Conservation (phyloP, 129 eudicot genomes). For the Artemisia annua region DNA sequence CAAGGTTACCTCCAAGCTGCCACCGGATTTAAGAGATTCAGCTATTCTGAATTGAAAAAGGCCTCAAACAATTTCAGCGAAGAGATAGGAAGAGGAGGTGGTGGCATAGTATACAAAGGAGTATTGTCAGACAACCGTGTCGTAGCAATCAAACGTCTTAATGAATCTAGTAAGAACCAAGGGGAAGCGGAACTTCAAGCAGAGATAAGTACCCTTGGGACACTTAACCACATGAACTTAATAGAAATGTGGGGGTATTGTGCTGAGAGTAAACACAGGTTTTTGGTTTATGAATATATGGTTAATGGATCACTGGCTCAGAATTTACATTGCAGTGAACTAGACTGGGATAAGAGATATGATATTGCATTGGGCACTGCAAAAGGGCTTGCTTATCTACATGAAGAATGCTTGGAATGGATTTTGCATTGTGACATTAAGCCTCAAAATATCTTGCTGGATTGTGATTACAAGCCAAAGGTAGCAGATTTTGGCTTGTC, state of each 20-base stretch:
- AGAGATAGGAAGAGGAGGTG: slow-evolving; percentile 50
- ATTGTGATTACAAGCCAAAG: slow-evolving; percentile 22
- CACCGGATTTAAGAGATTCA: slow-evolving; percentile 33
- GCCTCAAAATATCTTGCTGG: slow-evolving; percentile 36
- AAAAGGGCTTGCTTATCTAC: slow-evolving; percentile 34
- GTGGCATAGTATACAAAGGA: not conserved
- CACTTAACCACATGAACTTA: slow-evolving; percentile 34
- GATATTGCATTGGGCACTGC: slow-evolving; percentile 30
- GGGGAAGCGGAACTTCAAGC: slow-evolving; percentile 33
- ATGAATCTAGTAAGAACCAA: slow-evolving; percentile 12
- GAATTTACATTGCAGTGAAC: slow-evolving; percentile 7
- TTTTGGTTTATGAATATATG: slow-evolving; percentile 38
- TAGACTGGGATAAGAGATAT: slow-evolving; percentile 2
- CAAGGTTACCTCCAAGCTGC: slow-evolving; percentile 18
- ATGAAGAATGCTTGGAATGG: slow-evolving; percentile 38
- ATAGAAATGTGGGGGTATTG: slow-evolving; percentile 38
- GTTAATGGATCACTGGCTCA: slow-evolving; percentile 29
- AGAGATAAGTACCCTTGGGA: slow-evolving; percentile 33
- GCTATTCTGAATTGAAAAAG: slow-evolving; percentile 35
- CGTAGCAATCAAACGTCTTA: slow-evolving; percentile 39
- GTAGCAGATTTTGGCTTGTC: slow-evolving; percentile 15
- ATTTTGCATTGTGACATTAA: slow-evolving; percentile 38
- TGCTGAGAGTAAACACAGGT: slow-evolving; percentile 24
- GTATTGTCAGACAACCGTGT: slow-evolving; percentile 24
- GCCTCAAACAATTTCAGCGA: slow-evolving; percentile 37